Percentiles rank a stretch among this genome's conserved stretches.
These are phyloP conservation scores for Talaromyces ruber DNA, from an alignment of 495 filamentous ascomycete genomes.

Conservation along the genomic window DNA sequence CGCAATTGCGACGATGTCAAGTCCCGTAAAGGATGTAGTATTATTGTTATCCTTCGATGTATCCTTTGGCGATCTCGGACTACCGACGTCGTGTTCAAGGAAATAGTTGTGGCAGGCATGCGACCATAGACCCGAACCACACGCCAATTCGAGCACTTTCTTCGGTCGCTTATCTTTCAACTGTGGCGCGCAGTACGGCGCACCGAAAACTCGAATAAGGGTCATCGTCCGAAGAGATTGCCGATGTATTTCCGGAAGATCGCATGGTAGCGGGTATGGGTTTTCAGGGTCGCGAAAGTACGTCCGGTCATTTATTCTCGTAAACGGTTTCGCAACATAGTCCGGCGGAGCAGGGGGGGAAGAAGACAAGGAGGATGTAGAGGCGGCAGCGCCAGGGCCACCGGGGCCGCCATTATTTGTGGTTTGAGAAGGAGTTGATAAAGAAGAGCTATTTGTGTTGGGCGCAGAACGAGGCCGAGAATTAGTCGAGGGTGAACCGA, in stretches of 20 bases:
- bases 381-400: slow-evolving; percentile 8
- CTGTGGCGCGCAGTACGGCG: slow-evolving; percentile 65
- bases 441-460: background rate
- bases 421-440: background rate
- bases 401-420: background rate
- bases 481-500: background rate
- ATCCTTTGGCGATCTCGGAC: background rate
- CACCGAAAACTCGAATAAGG: slow-evolving; percentile 70
- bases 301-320: slow-evolving; percentile 65
- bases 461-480: background rate
- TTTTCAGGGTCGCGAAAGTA: slow-evolving; percentile 71
- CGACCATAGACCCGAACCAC: slow-evolving; percentile 86
- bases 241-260: slow-evolving; percentile 78
- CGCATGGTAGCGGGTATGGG: slow-evolving; percentile 78
- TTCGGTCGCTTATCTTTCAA: slow-evolving; percentile 57
- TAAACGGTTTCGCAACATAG: slow-evolving; percentile 52
- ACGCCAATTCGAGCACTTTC: slow-evolving; percentile 78
- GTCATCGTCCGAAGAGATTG: slow-evolving; percentile 80
- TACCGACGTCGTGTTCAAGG: slow-evolving; percentile 38
- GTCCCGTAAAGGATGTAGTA: slow-evolving; percentile 65
- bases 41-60: slow-evolving; percentile 18
- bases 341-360: slow-evolving; percentile 30
- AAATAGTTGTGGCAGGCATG: slow-evolving; percentile 75
- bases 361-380: slow-evolving; percentile 24
- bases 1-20: slow-evolving; percentile 74